Evolutionary conservation across 495 filamentous ascomycete species (phyloP), one percentile per base, ranked within the genome.

Genomic region (Neurospora discreta): DNA sequence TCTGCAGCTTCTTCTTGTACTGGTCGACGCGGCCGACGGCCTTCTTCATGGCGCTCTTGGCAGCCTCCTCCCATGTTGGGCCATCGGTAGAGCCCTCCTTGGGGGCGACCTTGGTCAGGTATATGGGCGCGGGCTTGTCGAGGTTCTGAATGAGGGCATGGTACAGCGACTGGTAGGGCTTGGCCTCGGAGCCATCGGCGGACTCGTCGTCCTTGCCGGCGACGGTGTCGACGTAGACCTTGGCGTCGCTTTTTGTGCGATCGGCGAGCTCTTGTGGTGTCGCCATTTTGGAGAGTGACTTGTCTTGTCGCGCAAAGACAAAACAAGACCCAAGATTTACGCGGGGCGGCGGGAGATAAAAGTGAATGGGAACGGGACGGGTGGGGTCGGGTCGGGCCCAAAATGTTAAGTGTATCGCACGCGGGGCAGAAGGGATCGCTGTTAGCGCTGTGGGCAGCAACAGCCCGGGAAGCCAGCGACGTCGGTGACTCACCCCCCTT

Each of bases 41-140:
- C 83, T 96, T 95, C 86, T 95, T 96, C 77, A 92, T 75, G 30
- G 92, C 92, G 60, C 89, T 89, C 84, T 94, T 95, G 60, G 92
- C 90, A 8, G 91, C 90, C 70, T 91, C 88, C 80, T 94, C 93
- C 90, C 91, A 97, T 74, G 90, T 87, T n/a, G 83, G 74, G 71
- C 79, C 76, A 68, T 80, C 81, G 69, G 76, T 73, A 40, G 84
- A 84, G 74, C 90, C 89, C 69, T 86, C 91, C 73, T 88, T 91
- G 69, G 87, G 82, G 36, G 90, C 91, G 77, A 91, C 89, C 78
- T 90, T 89, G 7, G 84, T 89, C 44, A 91, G 81, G 79, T 94
- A 95, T 76, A 87, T 75, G 39, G 82, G 85, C 2, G 85, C 86
- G 67, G 83, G 80, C 71, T 84, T 83, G 68, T 89, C 89, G 74